A percentile compares a stretch with the other conserved stretches of the same genome.
phyloP scores from a whole-genome alignment of 2,329 filamentous ascomycete species.

The Ophiognomonia clavigignenti-juglandacearum region DNA sequence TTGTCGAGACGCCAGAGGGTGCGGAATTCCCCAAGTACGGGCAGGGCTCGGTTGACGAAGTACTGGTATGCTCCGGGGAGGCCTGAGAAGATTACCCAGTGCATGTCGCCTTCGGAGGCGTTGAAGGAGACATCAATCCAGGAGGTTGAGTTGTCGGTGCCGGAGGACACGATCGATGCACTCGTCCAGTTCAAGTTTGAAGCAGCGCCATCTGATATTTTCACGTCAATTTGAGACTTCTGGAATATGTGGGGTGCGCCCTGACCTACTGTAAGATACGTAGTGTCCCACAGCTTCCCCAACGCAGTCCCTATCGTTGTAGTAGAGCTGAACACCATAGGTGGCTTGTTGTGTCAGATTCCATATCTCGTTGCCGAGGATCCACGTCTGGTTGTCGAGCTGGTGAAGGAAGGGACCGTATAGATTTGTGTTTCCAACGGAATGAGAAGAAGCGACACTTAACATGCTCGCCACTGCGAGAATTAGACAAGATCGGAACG shows the following conservation, averaged over 20 bases:
- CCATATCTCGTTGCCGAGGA: conserved; percentile 19
- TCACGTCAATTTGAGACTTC: too few species aligned
- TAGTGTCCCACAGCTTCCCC: conserved; percentile 25
- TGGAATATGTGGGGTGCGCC: conserved; percentile 24
- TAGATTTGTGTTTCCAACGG: too few species aligned
- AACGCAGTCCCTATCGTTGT: conserved; percentile 23
- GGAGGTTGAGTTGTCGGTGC: conserved; percentile 27
- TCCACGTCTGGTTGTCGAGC: conserved; percentile 23
- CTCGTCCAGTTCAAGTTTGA: conserved; percentile 43
- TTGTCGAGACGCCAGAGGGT: conserved; percentile 48
- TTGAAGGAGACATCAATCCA: conserved; percentile 44
- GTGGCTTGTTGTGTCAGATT: conserved; percentile 24
- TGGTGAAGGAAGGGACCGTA: conserved; percentile 25
- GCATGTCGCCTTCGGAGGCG: conserved; percentile 42
- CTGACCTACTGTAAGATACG: conserved; percentile 25
- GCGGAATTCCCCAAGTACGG: conserved; percentile 43
- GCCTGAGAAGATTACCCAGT: conserved; percentile 45
- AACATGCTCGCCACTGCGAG: too few species aligned
- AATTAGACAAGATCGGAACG: too few species aligned
- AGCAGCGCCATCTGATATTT: conserved; percentile 40
- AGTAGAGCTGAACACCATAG: conserved; percentile 25
- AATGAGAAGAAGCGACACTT: too few species aligned
- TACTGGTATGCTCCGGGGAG: conserved; percentile 49
- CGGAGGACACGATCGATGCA: conserved; percentile 33
- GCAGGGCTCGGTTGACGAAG: conserved; percentile 45